A percentile compares a stretch with the other conserved stretches of the same genome.
phyloP scores from a whole-genome alignment of 2,329 filamentous ascomycete species.

The Pyricularia grisea region DNA sequence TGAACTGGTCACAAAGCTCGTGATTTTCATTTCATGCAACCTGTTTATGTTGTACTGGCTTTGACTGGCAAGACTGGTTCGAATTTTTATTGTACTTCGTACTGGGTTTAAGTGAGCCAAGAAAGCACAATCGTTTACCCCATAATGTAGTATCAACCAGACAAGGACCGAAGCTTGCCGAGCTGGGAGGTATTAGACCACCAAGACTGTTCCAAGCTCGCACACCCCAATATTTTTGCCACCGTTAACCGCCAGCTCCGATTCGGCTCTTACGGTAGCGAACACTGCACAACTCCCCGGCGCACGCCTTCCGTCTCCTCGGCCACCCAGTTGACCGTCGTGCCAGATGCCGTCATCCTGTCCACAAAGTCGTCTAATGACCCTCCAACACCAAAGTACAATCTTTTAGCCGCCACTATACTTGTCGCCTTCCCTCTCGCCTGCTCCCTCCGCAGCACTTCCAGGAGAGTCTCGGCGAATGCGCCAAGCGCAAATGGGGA shows the following conservation, averaged over 20 bases:
- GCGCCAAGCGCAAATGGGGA: slow-evolving; percentile 60
- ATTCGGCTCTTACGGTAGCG: slow-evolving; percentile 19
- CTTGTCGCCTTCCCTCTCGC: slow-evolving; percentile 38
- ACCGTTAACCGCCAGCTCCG: neutral
- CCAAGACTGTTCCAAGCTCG: neutral
- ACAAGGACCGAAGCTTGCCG: neutral
- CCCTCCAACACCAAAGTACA: slow-evolving; percentile 80
- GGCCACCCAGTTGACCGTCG: slow-evolving; percentile 37
- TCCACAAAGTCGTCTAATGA: slow-evolving; percentile 67
- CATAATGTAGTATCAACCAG: neutral
- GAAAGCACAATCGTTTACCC: neutral
- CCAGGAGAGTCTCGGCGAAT: slow-evolving; percentile 59
- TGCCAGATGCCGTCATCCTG: slow-evolving; percentile 38
- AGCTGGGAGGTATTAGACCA: neutral
- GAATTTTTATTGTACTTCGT: too few species aligned
- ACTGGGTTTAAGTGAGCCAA: neutral
- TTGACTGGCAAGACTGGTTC: too few species aligned
- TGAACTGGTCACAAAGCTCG: neutral
- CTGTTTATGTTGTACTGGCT: neutral
- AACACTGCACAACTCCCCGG: slow-evolving; percentile 48
- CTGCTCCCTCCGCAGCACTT: slow-evolving; percentile 41
- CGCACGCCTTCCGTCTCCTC: slow-evolving; percentile 54
- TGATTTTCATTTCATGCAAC: neutral
- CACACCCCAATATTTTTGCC: neutral
- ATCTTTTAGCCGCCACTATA: slow-evolving; percentile 64